Conservation (phyloP, 495 filamentous ascomycete species). For the Neurospora tetrasperma region DNA sequence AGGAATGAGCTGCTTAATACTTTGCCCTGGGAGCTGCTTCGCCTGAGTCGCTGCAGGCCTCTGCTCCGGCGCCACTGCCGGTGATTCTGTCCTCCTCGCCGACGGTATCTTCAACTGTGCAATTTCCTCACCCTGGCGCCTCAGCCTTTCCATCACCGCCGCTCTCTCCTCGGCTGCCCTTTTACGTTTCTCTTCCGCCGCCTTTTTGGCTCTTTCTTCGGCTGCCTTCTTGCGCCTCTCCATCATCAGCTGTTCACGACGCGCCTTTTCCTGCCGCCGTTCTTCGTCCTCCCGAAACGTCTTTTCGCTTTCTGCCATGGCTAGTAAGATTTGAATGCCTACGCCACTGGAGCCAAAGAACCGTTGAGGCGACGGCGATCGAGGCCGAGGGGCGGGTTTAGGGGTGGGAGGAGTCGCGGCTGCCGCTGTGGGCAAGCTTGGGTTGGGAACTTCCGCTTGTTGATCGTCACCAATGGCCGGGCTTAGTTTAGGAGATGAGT, state of each 20-base stretch:
- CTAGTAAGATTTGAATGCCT: conserved; percentile 2
- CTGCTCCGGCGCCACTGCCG: not conserved
- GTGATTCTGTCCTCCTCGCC: not conserved
- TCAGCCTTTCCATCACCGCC: not conserved
- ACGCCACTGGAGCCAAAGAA: conserved; percentile 10
- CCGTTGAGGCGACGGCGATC: conserved; percentile 1
- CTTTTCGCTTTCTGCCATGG: conserved; percentile 3
- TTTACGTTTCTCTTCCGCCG: not conserved
- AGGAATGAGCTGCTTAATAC: not conserved
- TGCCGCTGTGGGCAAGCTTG: not conserved
- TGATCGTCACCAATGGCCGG: not conserved
- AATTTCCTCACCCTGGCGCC: not conserved
- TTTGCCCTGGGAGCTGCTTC: not conserved
- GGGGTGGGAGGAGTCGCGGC: not conserved
- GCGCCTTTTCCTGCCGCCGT: not conserved
- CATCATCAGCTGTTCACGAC: not conserved
- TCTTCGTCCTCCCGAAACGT: conserved; percentile 6
- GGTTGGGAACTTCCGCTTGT: not conserved
- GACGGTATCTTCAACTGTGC: not conserved
- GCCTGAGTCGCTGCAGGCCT: not conserved
- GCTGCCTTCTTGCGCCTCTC: not conserved
- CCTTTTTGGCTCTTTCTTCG: not conserved
- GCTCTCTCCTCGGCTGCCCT: not conserved
- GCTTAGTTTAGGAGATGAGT: not conserved
- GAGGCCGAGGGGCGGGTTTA: not conserved